phyloP scores from a whole-genome alignment of 2,329 filamentous ascomycete species.

The Colletotrichum liriopes region DNA sequence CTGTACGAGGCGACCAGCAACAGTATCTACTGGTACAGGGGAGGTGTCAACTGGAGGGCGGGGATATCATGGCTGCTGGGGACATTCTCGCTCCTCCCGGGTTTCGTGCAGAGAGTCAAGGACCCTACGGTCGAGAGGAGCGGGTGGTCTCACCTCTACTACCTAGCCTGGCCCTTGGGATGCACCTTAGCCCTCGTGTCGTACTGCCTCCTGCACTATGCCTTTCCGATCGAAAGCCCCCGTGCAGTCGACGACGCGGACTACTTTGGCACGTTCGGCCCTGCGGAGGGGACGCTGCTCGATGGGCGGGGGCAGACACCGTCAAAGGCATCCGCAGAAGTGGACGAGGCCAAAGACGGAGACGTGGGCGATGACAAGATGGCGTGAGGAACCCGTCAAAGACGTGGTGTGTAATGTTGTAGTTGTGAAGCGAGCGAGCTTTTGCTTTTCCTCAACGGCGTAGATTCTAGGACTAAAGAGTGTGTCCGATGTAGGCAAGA shows the following conservation, averaged over 20 bases:
- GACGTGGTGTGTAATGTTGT: background rate
- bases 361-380: slow-evolving; percentile 9
- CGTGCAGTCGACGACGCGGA: slow-evolving; percentile 47
- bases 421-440: slow-evolving; percentile 2
- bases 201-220: slow-evolving; percentile 44
- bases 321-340: background rate
- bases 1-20: slow-evolving; percentile 47
- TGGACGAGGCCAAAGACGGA: background rate
- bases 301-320: slow-evolving; percentile 10
- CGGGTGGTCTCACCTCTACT: slow-evolving; percentile 50
- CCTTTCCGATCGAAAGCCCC: slow-evolving; percentile 45
- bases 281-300: slow-evolving; percentile 18
- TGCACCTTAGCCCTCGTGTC: slow-evolving; percentile 43
- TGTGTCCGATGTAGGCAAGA: background rate
- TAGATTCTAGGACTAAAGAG: background rate
- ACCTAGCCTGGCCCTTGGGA: slow-evolving; percentile 48
- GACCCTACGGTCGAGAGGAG: slow-evolving; percentile 37
- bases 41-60: slow-evolving; percentile 46
- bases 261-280: slow-evolving; percentile 49
- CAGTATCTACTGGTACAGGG: slow-evolving; percentile 47
- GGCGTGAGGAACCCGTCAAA: slow-evolving; percentile 2
- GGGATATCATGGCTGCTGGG: slow-evolving; percentile 43
- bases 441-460: background rate
- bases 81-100: slow-evolving; percentile 46
- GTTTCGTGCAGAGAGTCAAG: slow-evolving; percentile 45